These are phyloP conservation scores for Penicillium italicum DNA, from an alignment of 2,329 filamentous ascomycete genomes.

Conservation along the genomic window DNA sequence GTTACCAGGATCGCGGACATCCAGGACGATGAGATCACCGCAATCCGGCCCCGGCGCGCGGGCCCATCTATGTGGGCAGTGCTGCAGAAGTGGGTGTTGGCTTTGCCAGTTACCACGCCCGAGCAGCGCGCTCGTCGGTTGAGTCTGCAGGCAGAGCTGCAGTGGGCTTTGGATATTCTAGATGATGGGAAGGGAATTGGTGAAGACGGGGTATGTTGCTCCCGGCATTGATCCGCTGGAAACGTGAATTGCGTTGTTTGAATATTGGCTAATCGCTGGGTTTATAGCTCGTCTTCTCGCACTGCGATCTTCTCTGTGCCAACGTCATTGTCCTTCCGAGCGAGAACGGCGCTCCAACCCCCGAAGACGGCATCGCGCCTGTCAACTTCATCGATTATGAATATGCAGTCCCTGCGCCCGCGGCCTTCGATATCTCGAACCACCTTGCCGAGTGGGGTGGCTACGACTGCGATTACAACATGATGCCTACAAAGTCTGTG, in stretches of 20 bases:
- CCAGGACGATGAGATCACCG: constrained; percentile 17
- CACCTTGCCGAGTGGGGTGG: constrained; percentile 99
- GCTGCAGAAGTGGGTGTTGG: constrained; percentile 92
- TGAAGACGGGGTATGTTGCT: constrained; percentile 60
- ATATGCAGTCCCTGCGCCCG: constrained; percentile 89
- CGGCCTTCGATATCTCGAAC: constrained; percentile 94
- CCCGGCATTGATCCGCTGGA: not conserved
- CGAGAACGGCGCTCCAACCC: constrained; percentile 28
- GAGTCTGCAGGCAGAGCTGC: constrained; percentile 69
- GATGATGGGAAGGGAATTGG: constrained; percentile 75
- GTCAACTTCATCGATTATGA: constrained; percentile 97
- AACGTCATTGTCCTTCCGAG: constrained; percentile 80
- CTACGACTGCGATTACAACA: constrained; percentile 87
- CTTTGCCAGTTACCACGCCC: constrained; percentile 70
- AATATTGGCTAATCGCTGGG: not conserved
- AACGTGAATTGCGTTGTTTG: not conserved
- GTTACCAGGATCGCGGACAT: constrained; percentile 11
- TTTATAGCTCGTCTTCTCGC: constrained; percentile 76
- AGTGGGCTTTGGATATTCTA: constrained; percentile 65
- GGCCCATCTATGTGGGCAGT: constrained; percentile 91
- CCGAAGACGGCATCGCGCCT: constrained; percentile 44
- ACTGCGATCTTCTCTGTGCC: constrained; percentile 92
- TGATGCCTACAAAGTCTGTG: constrained; percentile 72
- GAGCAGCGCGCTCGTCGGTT: constrained; percentile 65
- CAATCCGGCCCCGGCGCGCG: constrained; percentile 49